Percentiles rank a stretch among this genome's conserved stretches.
These are phyloP conservation scores for Mallotus nudiflorus DNA, from an alignment of 345 rosid species.

Conservation along the genomic window DNA sequence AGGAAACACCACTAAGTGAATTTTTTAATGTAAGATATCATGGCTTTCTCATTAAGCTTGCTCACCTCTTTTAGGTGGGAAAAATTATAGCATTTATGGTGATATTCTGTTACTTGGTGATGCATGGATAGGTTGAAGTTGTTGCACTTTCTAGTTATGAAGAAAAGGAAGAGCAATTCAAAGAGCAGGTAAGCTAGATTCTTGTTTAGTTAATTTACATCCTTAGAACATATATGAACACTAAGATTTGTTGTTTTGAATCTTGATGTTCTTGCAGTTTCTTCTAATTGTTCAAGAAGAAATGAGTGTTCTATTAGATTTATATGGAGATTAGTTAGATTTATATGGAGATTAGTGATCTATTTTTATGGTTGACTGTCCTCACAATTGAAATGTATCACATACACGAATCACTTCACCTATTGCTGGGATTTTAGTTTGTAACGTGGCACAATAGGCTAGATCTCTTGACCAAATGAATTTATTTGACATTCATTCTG, in stretches of 20 bases:
- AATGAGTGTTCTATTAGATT: not conserved
- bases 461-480: not conserved
- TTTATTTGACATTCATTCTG: not conserved
- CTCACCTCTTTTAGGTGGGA: not conserved
- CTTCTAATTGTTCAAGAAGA: slow-evolving; percentile 5
- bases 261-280: not conserved
- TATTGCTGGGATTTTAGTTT: not conserved
- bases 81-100: not conserved
- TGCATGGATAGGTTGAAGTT: slow-evolving; percentile 76
- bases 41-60: not conserved
- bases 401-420: not conserved
- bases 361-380: not conserved
- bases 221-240: not conserved
- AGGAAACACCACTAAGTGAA: slow-evolving; percentile 90
- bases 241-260: not conserved
- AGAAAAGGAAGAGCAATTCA: slow-evolving; percentile 94
- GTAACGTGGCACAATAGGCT: slow-evolving; percentile 3
- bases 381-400: not conserved
- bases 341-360: not conserved
- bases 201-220: not conserved
- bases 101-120: slow-evolving; percentile 14
- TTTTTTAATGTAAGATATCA: slow-evolving; percentile 77
- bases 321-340: not conserved
- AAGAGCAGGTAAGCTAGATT: slow-evolving; percentile 70
- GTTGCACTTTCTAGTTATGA: slow-evolving; percentile 97